Conservation (phyloP, 805 yeast species). For the Wickerhamiella alocasiicola region DNA sequence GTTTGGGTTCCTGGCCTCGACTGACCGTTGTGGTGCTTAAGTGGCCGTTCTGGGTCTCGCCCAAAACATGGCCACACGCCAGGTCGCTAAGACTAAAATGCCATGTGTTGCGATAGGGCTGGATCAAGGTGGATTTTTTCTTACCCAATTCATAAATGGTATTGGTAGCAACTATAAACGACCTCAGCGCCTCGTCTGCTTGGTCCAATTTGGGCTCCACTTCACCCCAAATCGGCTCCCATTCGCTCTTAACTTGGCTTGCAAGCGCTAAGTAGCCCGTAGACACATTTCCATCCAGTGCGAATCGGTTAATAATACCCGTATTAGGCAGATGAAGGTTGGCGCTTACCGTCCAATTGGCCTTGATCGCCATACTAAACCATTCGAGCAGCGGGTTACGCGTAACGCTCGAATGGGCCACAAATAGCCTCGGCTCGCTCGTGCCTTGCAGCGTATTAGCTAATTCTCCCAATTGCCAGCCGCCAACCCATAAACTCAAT, state of each 20-base stretch:
- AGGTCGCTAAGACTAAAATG: conserved; percentile 62
- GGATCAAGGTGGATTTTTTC: conserved; percentile 11
- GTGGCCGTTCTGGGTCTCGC: conserved; percentile 35
- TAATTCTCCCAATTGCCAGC: conserved; percentile 58
- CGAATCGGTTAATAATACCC: conserved; percentile 54
- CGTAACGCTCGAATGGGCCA: conserved; percentile 59
- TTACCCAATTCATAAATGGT: conserved; percentile 4
- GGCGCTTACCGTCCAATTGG: conserved; percentile 63
- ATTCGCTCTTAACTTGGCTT: conserved; percentile 2
- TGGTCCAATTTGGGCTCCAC: conserved; percentile 39
- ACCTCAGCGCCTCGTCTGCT: not conserved
- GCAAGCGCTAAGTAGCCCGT: conserved; percentile 14
- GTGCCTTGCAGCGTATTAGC: conserved; percentile 35
- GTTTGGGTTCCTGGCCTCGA: conserved; percentile 49
- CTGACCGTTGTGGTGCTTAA: conserved; percentile 42
- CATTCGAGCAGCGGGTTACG: conserved; percentile 59
- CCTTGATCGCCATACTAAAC: conserved; percentile 49
- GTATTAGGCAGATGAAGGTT: conserved; percentile 62
- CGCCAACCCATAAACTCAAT: conserved; percentile 64
- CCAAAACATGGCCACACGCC: conserved; percentile 36
- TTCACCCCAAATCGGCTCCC: conserved; percentile 40
- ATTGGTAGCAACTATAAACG: conserved; percentile 17
- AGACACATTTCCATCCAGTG: conserved; percentile 41
- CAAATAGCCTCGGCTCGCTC: conserved; percentile 38
- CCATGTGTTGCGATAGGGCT: conserved; percentile 64